A percentile compares a stretch with the other conserved stretches of the same genome.
Evolutionary conservation across 2,329 filamentous ascomycete genomes (phyloP).

Genomic region (Neofusicoccum parvum): DNA sequence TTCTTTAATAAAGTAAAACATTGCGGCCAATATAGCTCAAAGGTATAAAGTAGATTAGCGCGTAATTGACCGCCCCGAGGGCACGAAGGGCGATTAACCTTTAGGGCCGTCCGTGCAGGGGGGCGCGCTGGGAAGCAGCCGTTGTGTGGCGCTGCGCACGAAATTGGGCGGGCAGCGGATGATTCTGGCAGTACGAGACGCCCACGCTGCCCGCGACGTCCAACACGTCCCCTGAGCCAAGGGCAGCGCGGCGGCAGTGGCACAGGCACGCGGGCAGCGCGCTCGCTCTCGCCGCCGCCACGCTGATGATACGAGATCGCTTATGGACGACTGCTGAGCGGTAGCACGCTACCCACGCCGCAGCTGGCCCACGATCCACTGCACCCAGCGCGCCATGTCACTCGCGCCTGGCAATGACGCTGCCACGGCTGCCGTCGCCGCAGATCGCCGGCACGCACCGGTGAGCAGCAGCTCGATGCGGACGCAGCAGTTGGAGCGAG

Average conservation of each 20-base stretch:
- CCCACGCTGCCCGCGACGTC: constrained; percentile 37
- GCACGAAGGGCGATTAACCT: constrained; percentile 34
- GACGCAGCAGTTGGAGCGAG: not conserved
- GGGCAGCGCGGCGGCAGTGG: not conserved
- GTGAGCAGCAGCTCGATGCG: no score
- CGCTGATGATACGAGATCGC: constrained; percentile 20
- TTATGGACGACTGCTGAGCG: not conserved
- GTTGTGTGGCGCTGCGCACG: constrained; percentile 24
- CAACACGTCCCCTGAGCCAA: constrained; percentile 25
- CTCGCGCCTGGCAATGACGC: no score
- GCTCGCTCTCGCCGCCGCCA: not conserved
- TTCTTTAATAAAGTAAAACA: constrained; percentile 35
- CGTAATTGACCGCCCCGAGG: constrained; percentile 35
- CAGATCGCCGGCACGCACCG: no score
- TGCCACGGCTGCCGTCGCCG: no score
- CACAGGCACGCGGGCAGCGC: not conserved
- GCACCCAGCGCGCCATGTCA: no score
- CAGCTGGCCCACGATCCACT: no score
- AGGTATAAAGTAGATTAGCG: constrained; percentile 26
- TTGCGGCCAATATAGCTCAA: constrained; percentile 23
- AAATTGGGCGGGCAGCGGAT: constrained; percentile 14
- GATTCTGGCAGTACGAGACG: not conserved
- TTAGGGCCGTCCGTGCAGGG: constrained; percentile 36
- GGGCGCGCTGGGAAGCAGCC: constrained; percentile 23
- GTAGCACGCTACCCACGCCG: no score